A percentile compares a stretch with the other conserved stretches of the same genome.
Conservation (phyloP, 2,329 filamentous ascomycete genomes). For the Botrytis fragariae region DNA sequence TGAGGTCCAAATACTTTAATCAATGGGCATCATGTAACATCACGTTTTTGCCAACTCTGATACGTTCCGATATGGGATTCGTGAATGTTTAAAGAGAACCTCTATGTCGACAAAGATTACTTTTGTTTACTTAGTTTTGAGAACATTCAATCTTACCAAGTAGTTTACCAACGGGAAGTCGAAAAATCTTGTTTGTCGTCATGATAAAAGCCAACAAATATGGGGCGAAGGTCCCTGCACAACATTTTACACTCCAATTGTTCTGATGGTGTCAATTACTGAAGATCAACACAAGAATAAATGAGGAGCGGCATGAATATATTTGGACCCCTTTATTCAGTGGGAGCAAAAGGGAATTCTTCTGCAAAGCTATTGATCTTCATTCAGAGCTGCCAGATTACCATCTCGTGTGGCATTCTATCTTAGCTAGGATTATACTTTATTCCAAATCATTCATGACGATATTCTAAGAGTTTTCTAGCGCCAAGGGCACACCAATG, state of each 20-base stretch:
- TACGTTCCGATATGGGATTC: background rate
- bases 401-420: background rate
- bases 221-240: conserved; percentile 7
- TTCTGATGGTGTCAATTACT: background rate
- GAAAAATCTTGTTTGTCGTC: background rate
- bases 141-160: background rate
- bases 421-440: background rate
- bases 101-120: background rate
- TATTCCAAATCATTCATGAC: background rate
- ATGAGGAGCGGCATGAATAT: background rate
- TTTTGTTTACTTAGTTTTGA: background rate
- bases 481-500: background rate
- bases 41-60: background rate
- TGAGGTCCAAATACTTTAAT: background rate
- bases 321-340: background rate
- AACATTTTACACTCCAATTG: background rate
- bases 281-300: background rate
- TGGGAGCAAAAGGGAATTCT: background rate
- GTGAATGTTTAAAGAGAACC: too few relatives aligned
- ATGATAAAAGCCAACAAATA: background rate
- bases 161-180: background rate
- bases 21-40: background rate
- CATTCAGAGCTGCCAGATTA: background rate
- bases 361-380: background rate
- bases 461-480: background rate